Percentiles rank a stretch among this genome's conserved stretches.
Conservation (phyloP, 2,329 filamentous ascomycete genomes). For the Didymella arachidicola region DNA sequence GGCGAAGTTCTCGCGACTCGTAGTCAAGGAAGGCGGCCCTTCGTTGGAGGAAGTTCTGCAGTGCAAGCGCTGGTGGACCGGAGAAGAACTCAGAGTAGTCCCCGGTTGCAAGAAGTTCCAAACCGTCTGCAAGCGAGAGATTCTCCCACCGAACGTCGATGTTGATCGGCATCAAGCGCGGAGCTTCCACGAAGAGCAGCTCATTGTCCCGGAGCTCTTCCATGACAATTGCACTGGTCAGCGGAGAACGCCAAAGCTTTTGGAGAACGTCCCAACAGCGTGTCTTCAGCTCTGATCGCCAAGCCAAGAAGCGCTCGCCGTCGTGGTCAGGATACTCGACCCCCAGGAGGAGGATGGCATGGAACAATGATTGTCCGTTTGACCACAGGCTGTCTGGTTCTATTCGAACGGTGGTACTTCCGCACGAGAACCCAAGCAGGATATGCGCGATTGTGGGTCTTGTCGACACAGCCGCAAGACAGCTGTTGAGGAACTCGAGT, state of each 20-base stretch:
- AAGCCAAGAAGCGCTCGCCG: constrained; percentile 51
- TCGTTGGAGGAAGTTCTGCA: constrained; percentile 79
- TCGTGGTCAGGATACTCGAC: constrained; percentile 72
- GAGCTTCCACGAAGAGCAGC: constrained; percentile 79
- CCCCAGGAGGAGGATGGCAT: constrained; percentile 77
- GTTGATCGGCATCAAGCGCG: constrained; percentile 74
- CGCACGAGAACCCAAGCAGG: constrained; percentile 85
- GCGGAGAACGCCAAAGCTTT: constrained; percentile 81
- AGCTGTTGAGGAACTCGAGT: constrained; percentile 84
- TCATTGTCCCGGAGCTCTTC: constrained; percentile 80
- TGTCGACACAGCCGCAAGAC: constrained; percentile 75
- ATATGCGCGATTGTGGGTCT: constrained; percentile 89
- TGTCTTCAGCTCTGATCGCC: constrained; percentile 54
- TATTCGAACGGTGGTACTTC: constrained; percentile 72
- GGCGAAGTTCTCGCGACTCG: constrained; percentile 81
- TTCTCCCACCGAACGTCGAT: constrained; percentile 78
- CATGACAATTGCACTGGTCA: constrained; percentile 79
- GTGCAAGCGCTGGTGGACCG: constrained; percentile 70
- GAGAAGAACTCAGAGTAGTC: constrained; percentile 69
- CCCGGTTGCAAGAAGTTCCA: constrained; percentile 32
- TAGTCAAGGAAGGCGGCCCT: constrained; percentile 85
- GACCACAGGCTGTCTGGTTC: constrained; percentile 75
- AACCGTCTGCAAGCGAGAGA: constrained; percentile 60
- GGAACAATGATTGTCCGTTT: constrained; percentile 78
- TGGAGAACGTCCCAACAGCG: constrained; percentile 69